Evolutionary conservation across 345 rosid genomes (phyloP), one percentile per base, ranked within the genome.

Genomic region (Pistacia atlantica): DNA sequence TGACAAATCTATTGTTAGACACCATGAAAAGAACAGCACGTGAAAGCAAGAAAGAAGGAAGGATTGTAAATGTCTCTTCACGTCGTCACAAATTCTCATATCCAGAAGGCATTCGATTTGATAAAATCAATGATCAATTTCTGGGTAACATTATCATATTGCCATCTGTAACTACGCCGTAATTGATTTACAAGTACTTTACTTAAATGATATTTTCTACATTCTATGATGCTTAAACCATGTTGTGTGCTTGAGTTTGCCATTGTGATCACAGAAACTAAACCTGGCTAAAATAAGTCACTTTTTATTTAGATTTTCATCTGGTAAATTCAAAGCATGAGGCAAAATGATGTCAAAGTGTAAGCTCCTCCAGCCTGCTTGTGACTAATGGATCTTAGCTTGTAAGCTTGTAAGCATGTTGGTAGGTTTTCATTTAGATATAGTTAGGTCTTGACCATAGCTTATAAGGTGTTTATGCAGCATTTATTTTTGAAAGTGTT

Each of bases 61-160:
- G 91, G 83, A 88, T 88, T 55, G 83, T 88, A 55, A 86, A 69
- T 56, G 35, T 84, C 51, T 80, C 91, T 33, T 88, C 91, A 45
- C 77, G 67, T 16, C 83, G 70, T 66, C 84, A 86, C 77, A 73
- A 71, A 17, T 80, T 77, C 38, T 20, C 89, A 71, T 81, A 83
- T 57, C 80, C 16, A 11, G 89, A 83, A 68, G 91, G 89, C 58
- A 83, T 88, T 76, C 77, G 78, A 33, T 84, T 88, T 33, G 87
- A 81, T 52, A 80, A 76, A 65, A 81, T 86, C 38, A 88, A 88
- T 70, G 78, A 86, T 42, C 65, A 72, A 83, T 71, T n/a, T n/a
- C 85, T 33, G 83, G 80, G 89, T 88, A 83, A 66, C 22, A 5
- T 11, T 69, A 4, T 71, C 17, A 6, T 1, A 8, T 20, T 16